Conservation (phyloP, 140 eudicot genomes). For the Artemisia princeps region DNA sequence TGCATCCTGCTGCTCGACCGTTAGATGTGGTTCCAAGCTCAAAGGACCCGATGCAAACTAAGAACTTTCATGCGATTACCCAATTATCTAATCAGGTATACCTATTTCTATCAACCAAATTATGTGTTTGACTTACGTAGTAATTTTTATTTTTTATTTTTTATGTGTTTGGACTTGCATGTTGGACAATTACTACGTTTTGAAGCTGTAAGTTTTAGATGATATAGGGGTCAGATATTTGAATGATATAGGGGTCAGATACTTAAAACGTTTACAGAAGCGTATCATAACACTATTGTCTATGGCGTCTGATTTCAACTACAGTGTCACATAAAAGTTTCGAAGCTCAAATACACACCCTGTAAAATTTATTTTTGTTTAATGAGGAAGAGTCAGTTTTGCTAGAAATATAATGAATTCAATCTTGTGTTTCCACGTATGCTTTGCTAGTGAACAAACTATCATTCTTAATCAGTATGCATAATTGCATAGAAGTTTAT, state of each 20-base stretch:
- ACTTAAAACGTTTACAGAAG: background rate
- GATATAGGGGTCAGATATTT: background rate
- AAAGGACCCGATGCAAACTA: slow-evolving; percentile 25
- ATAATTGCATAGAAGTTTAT: background rate
- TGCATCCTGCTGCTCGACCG: slow-evolving; percentile 27
- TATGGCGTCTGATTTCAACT: background rate
- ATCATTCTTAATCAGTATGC: too few species aligned
- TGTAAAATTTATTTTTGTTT: background rate
- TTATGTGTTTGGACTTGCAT: background rate
- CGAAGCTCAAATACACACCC: background rate
- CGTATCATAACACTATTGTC: background rate
- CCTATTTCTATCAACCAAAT: background rate
- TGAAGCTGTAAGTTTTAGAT: background rate
- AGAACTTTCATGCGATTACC: slow-evolving; percentile 25
- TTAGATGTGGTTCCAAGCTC: slow-evolving; percentile 30
- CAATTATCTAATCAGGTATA: slow-evolving; percentile 40
- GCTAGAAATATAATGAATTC: background rate
- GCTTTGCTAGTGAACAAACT: too few species aligned
- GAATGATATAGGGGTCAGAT: background rate
- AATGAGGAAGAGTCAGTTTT: background rate
- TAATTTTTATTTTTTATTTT: too few species aligned
- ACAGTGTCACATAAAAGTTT: background rate
- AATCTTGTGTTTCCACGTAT: background rate
- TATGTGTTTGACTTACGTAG: background rate
- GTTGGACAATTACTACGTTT: background rate